Evolutionary conservation across 495 filamentous ascomycete genomes (phyloP).

Genomic region (Penicillium flavigenum): DNA sequence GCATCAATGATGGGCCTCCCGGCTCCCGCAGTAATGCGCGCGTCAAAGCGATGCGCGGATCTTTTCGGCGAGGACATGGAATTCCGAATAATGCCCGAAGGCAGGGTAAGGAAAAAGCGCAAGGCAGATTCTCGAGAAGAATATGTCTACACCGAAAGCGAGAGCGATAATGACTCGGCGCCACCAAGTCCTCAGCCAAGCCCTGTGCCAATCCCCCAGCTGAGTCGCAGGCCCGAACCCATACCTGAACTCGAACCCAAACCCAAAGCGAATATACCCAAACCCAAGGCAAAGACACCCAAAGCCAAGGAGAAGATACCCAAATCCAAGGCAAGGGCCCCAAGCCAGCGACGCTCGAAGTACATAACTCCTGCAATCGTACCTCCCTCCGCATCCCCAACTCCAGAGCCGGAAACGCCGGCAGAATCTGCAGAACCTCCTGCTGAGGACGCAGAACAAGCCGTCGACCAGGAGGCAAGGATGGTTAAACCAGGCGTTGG

Average conservation of each 20-base stretch:
- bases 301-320: background rate
- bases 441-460: constrained; percentile 2
- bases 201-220: background rate
- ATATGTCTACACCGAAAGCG: constrained; percentile 36
- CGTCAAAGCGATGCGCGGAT: constrained; percentile 65
- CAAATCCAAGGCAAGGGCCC: background rate
- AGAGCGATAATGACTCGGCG: constrained; percentile 17
- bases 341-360: background rate
- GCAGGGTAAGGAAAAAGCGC: constrained; percentile 20
- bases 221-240: background rate
- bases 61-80: constrained; percentile 67
- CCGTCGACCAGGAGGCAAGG: background rate
- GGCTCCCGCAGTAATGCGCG: constrained; percentile 57
- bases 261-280: background rate
- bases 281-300: background rate
- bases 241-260: background rate
- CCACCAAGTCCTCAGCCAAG: background rate
- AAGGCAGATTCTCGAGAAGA: constrained; percentile 17
- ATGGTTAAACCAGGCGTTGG: constrained; percentile 16
- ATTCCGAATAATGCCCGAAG: constrained; percentile 57
- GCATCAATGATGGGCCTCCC: constrained; percentile 70
- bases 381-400: constrained; percentile 3
- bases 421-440: background rate
- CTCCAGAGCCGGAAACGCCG: constrained; percentile 1
- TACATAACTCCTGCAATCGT: background rate